Evolutionary conservation across 2,329 filamentous ascomycete species (phyloP).

Genomic region (Seiridium unicorne): DNA sequence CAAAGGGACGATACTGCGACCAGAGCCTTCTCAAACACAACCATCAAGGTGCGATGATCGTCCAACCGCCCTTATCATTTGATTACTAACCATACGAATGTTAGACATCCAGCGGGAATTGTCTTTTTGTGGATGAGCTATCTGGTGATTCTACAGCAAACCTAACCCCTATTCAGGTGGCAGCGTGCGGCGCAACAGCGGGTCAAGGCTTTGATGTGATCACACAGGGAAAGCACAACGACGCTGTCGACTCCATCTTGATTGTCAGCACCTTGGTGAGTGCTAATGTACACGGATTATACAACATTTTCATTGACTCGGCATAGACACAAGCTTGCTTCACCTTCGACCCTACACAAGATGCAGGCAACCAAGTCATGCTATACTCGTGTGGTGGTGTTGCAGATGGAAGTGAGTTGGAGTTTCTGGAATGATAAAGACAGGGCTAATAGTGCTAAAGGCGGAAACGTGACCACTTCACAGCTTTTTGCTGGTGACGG

Average conservation of each 20-base stretch:
- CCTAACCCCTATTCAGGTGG: conserved; percentile 39
- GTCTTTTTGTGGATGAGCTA: conserved; percentile 39
- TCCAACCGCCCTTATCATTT: not conserved
- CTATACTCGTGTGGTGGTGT: conserved; percentile 60
- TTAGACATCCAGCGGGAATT: conserved; percentile 38
- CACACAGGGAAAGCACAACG: conserved; percentile 47
- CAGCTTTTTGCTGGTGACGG: conserved; percentile 50
- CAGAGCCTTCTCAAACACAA: conserved; percentile 34
- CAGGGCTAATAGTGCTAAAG: conserved; percentile 15
- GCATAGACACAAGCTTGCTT: conserved; percentile 53
- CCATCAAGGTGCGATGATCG: conserved; percentile 30
- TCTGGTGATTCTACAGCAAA: conserved; percentile 45
- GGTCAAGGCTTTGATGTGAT: conserved; percentile 43
- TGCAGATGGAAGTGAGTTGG: conserved; percentile 44
- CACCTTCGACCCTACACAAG: conserved; percentile 54
- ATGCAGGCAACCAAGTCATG: conserved; percentile 49
- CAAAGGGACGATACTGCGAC: conserved; percentile 39
- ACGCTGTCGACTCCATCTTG: conserved; percentile 43
- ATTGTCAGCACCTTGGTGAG: conserved; percentile 52
- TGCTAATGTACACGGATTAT: not conserved
- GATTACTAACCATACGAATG: conserved; percentile 6
- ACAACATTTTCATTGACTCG: not conserved
- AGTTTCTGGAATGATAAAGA: conserved; percentile 7
- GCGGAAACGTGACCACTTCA: conserved; percentile 47
- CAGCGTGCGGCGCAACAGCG: conserved; percentile 36